Evolutionary conservation across 2,329 filamentous ascomycete genomes (phyloP).

Genomic region (Penicillium sp.): DNA sequence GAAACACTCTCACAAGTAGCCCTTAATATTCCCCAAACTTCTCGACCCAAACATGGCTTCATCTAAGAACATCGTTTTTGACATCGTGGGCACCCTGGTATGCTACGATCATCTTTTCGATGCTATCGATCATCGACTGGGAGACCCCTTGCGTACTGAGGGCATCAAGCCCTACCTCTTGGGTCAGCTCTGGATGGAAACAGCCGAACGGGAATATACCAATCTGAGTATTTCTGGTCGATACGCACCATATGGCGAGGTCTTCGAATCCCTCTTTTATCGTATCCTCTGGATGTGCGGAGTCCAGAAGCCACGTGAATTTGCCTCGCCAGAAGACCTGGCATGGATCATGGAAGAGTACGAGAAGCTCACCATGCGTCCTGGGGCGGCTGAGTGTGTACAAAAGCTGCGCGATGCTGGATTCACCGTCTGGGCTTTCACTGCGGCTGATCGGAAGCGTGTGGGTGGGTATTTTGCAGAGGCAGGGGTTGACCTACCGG

Average conservation of each 20-base stretch:
- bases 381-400: slow-evolving; percentile 43
- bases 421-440: slow-evolving; percentile 34
- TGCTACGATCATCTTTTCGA: slow-evolving; percentile 44
- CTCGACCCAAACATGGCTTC: too few species aligned
- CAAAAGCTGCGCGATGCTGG: slow-evolving; percentile 36
- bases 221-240: slow-evolving; percentile 45
- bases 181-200: slow-evolving; percentile 47
- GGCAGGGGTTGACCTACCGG: slow-evolving; percentile 26
- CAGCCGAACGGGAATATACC: slow-evolving; percentile 49
- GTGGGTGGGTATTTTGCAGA: slow-evolving; percentile 30
- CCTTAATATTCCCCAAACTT: too few species aligned
- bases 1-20: too few species aligned
- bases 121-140: slow-evolving; percentile 42
- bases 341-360: slow-evolving; percentile 42
- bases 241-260: slow-evolving; percentile 42
- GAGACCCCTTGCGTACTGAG: slow-evolving; percentile 37
- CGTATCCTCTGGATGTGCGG: slow-evolving; percentile 47
- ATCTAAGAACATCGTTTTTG: too few species aligned
- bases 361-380: slow-evolving; percentile 31
- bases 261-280: slow-evolving; percentile 47
- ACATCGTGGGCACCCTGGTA: slow-evolving; percentile 42
- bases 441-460: slow-evolving; percentile 28
- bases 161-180: slow-evolving; percentile 42
- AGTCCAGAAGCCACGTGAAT: slow-evolving; percentile 39
- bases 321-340: slow-evolving; percentile 44